phyloP scores from a whole-genome alignment of 768 basidiomycete genomes.

The Cyclocybe aegerita region DNA sequence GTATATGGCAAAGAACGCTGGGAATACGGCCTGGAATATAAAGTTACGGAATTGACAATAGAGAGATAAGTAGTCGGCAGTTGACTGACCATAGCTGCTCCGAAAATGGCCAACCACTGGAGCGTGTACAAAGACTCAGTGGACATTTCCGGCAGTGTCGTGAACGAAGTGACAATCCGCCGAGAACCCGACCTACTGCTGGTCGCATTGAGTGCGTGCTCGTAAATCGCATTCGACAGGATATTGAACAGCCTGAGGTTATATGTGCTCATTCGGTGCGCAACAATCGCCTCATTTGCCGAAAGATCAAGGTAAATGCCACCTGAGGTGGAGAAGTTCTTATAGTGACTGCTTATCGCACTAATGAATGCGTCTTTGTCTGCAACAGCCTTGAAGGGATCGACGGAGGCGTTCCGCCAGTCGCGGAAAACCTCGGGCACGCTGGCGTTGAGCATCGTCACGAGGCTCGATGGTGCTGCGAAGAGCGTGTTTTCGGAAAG shows the following conservation, averaged over 20 bases:
- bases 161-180: slow-evolving; percentile 56
- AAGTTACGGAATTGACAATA: background rate
- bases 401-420: background rate
- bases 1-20: slow-evolving; percentile 79
- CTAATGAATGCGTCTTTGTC: slow-evolving; percentile 5
- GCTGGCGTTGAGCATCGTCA: slow-evolving; percentile 2
- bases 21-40: slow-evolving; percentile 58
- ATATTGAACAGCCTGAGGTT: slow-evolving; percentile 65
- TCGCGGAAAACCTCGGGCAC: slow-evolving; percentile 8
- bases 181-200: slow-evolving; percentile 34
- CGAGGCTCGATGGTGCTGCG: slow-evolving; percentile 5
- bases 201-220: slow-evolving; percentile 53
- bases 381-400: slow-evolving; percentile 5
- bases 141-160: slow-evolving; percentile 51
- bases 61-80: background rate
- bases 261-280: background rate
- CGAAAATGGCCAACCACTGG: slow-evolving; percentile 77
- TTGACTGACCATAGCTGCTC: slow-evolving; percentile 61
- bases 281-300: slow-evolving; percentile 9
- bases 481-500: background rate
- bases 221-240: slow-evolving; percentile 65
- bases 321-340: slow-evolving; percentile 2
- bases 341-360: background rate
- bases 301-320: slow-evolving; percentile 14
- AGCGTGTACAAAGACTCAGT: slow-evolving; percentile 59